These are phyloP conservation scores for Sungouiella blattae DNA, from an alignment of 805 yeast species.

Conservation along the genomic window DNA sequence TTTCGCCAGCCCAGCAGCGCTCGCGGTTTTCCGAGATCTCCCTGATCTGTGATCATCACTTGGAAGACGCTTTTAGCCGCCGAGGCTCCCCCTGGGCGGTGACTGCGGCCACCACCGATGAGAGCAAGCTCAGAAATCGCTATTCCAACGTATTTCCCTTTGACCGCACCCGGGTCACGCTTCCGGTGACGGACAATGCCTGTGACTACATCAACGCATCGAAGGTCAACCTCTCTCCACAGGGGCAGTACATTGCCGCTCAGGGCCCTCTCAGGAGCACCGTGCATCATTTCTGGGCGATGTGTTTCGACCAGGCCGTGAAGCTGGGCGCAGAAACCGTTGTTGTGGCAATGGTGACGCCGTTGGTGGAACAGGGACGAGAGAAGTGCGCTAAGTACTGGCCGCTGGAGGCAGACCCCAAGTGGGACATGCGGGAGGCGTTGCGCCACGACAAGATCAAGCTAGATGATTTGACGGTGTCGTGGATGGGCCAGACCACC, in stretches of 20 bases:
- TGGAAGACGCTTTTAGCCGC: constrained; percentile 8
- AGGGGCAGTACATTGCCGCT: constrained; percentile 63
- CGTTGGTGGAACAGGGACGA: constrained; percentile 12
- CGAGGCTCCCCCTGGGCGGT: constrained; percentile 10
- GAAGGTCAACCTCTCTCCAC: constrained; percentile 18
- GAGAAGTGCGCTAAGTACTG: constrained; percentile 16
- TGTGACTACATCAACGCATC: constrained; percentile 42
- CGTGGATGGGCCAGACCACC: constrained; percentile 17
- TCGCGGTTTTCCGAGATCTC: constrained; percentile 8
- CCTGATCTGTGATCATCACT: constrained; percentile 6
- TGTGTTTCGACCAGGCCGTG: constrained; percentile 36
- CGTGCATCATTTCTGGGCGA: constrained; percentile 76
- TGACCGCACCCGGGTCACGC: constrained; percentile 53
- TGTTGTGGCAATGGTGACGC: constrained; percentile 40
- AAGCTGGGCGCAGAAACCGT: constrained; percentile 22
- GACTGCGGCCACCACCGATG: constrained; percentile 6
- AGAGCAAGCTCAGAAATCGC: constrained; percentile 38
- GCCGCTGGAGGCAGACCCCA: constrained; percentile 20
- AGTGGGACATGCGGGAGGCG: constrained; percentile 17
- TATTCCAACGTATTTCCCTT: constrained; percentile 64
- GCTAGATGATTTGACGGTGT: constrained; percentile 11
- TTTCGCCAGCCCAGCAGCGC: constrained; percentile 7
- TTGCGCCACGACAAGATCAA: constrained; percentile 21
- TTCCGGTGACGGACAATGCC: constrained; percentile 20
- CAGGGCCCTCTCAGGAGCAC: constrained; percentile 85